phyloP scores from a whole-genome alignment of 768 basidiomycete species.

The Tylopilus felleus region DNA sequence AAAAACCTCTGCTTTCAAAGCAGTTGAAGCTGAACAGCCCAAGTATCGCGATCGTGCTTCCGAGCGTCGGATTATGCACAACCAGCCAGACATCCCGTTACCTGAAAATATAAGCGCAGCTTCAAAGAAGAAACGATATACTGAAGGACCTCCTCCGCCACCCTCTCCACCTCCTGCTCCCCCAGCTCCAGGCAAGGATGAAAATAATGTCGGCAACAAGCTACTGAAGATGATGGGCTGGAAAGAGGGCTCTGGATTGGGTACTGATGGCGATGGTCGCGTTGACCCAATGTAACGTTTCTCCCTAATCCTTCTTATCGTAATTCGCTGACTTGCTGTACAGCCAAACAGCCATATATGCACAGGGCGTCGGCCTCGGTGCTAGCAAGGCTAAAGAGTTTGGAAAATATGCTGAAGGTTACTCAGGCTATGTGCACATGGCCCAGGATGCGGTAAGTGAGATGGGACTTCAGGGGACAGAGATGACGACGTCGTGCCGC shows the following conservation, averaged over 20 bases:
- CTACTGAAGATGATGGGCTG: slow-evolving; percentile 98
- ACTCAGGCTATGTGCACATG: slow-evolving; percentile 68
- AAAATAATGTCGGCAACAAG: slow-evolving; percentile 87
- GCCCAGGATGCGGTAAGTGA: slow-evolving; percentile 63
- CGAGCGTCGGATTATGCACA: slow-evolving; percentile 85
- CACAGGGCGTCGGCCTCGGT: slow-evolving; percentile 86
- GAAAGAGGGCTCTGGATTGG: slow-evolving; percentile 87
- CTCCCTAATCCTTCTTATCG: background rate
- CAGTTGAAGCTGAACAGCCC: slow-evolving; percentile 47
- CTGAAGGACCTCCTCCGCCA: slow-evolving; percentile 59
- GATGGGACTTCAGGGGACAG: slow-evolving; percentile 19
- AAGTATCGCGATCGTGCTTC: slow-evolving; percentile 96
- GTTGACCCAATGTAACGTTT: slow-evolving; percentile 75
- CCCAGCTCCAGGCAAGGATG: slow-evolving; percentile 73
- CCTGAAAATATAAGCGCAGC: slow-evolving; percentile 43
- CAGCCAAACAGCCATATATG: slow-evolving; percentile 83
- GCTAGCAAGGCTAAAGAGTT: slow-evolving; percentile 87
- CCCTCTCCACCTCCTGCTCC: slow-evolving; percentile 60
- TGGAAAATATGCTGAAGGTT: slow-evolving; percentile 65
- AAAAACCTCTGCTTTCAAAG: slow-evolving; percentile 29
- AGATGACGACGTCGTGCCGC: slow-evolving; percentile 15
- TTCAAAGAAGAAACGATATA: slow-evolving; percentile 40
- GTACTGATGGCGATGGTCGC: slow-evolving; percentile 76
- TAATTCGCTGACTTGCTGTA: slow-evolving; percentile 8
- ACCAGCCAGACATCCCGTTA: slow-evolving; percentile 83